These are phyloP conservation scores for Austroboletus eburneus DNA, from an alignment of 768 basidiomycete genomes.

Conservation along the genomic window DNA sequence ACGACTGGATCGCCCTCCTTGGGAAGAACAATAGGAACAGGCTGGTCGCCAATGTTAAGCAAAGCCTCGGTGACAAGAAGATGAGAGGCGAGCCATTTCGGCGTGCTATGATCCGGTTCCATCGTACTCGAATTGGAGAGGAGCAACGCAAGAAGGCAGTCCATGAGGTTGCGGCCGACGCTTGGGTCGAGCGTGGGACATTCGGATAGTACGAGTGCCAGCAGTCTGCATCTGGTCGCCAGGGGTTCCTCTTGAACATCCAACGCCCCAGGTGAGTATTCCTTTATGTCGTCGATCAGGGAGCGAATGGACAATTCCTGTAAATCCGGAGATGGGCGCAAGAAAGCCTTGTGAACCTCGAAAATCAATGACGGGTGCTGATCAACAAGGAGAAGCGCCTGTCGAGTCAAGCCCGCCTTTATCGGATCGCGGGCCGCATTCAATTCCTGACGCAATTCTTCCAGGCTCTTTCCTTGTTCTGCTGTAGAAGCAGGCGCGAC, in stretches of 20 bases:
- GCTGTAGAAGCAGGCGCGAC: conserved; percentile 9
- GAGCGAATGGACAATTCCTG: conserved; percentile 64
- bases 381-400: conserved; percentile 77
- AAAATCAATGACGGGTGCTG: conserved; percentile 85
- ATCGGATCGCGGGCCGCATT: conserved; percentile 63
- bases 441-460: conserved; percentile 65
- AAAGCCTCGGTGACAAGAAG: conserved; percentile 84
- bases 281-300: conserved; percentile 74
- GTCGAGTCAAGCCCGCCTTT: conserved; percentile 58
- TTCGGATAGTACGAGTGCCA: conserved; percentile 81
- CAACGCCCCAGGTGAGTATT: conserved; percentile 59
- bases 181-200: conserved; percentile 54
- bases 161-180: conserved; percentile 60
- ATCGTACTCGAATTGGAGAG: conserved; percentile 50
- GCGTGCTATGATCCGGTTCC: conserved; percentile 52
- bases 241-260: conserved; percentile 73
- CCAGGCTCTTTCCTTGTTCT: conserved; percentile 41
- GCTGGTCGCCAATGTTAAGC: conserved; percentile 71
- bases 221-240: conserved; percentile 77
- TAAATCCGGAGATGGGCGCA: conserved; percentile 54
- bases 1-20: conserved; percentile 65
- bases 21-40: conserved; percentile 59
- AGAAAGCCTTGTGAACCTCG: conserved; percentile 80
- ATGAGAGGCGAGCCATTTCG: conserved; percentile 85
- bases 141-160: conserved; percentile 62